A percentile compares a stretch with the other conserved stretches of the same genome.
phyloP scores from a whole-genome alignment of 306 rosid genomes.

The Carpinus fangiana region DNA sequence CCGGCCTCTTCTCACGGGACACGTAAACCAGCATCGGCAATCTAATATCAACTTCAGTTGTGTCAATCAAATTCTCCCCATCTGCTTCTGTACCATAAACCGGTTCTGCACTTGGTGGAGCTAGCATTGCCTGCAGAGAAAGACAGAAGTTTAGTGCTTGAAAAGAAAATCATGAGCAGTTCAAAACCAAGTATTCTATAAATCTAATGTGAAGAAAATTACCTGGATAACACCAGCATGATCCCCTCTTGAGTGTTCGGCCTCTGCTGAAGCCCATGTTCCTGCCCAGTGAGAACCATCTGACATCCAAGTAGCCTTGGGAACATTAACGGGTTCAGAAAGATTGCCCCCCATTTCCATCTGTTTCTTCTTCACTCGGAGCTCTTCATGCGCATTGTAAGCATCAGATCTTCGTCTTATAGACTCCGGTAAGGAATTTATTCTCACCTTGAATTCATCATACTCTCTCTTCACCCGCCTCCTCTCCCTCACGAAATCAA shows the following conservation, averaged over 20 bases:
- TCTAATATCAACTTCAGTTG: slow-evolving; percentile 67
- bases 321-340: slow-evolving; percentile 55
- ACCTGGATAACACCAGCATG: slow-evolving; percentile 93
- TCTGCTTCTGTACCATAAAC: slow-evolving; percentile 67
- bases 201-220: neutral
- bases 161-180: neutral
- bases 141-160: neutral
- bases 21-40: slow-evolving; percentile 83
- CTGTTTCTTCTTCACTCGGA: slow-evolving; percentile 74
- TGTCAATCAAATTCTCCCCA: slow-evolving; percentile 67
- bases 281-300: slow-evolving; percentile 96
- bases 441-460: slow-evolving; percentile 83
- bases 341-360: slow-evolving; percentile 55
- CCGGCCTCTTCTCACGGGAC: slow-evolving; percentile 84
- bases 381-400: slow-evolving; percentile 85
- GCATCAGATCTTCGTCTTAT: slow-evolving; percentile 85
- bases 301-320: slow-evolving; percentile 89
- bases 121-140: slow-evolving; percentile 71
- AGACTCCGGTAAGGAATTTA: slow-evolving; percentile 77
- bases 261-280: slow-evolving; percentile 73
- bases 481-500: slow-evolving; percentile 85
- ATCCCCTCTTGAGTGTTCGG: slow-evolving; percentile 81
- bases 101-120: slow-evolving; percentile 75
- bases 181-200: neutral
- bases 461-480: slow-evolving; percentile 82